phyloP scores from a whole-genome alignment of 176 grass and related monocot species.

The Oryza australiensis region DNA sequence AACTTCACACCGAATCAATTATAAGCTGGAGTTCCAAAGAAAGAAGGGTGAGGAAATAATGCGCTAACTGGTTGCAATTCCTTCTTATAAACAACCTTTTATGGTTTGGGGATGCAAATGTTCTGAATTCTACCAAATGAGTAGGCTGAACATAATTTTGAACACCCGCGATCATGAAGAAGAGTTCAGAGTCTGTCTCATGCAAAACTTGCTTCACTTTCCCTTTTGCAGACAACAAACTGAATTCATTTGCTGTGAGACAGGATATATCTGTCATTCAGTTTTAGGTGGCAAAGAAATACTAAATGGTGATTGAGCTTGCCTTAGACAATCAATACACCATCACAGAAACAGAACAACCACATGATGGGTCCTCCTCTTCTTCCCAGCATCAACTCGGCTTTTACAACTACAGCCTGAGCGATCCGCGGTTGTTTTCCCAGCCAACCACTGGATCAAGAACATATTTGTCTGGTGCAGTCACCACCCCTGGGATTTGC shows the following conservation, averaged over 20 bases:
- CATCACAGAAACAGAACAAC: background rate
- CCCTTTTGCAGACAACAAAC: background rate
- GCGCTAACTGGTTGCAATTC: background rate
- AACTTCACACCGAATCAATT: background rate
- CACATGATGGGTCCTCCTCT: background rate
- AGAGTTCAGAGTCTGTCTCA: background rate
- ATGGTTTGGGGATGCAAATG: background rate
- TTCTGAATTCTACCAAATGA: background rate
- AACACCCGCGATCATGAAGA: no score
- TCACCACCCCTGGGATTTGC: background rate
- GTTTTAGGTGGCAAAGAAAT: constrained; percentile 5
- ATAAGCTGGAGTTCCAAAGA: background rate
- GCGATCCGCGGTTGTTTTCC: background rate
- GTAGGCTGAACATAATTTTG: background rate
- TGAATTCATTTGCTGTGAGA: background rate
- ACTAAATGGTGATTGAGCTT: constrained; percentile 18
- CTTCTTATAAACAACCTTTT: background rate
- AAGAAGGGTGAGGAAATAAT: background rate
- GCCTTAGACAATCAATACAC: background rate
- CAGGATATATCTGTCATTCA: background rate
- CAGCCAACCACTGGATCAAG: constrained; percentile 2
- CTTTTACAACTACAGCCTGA: background rate
- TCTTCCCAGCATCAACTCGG: constrained; percentile 21
- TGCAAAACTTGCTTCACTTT: background rate
- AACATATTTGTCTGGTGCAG: background rate